A percentile compares a stretch with the other conserved stretches of the same genome.
phyloP scores from a whole-genome alignment of 1,139 yeast species.

The Saccharomycopsis hybrid region DNA sequence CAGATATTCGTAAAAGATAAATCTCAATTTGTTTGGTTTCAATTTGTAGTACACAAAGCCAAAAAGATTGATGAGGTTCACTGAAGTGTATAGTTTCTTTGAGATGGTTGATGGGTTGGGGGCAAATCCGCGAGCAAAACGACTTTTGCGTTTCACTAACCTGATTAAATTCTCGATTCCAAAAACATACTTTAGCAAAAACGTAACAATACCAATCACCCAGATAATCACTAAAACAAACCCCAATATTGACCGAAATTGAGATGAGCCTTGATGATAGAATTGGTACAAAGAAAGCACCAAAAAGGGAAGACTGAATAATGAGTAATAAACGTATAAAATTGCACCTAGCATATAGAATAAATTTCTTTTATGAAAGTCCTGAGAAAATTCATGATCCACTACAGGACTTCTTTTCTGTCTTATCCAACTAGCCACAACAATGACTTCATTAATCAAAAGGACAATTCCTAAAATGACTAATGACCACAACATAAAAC shows the following conservation, averaged over 20 bases:
- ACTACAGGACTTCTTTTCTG: slow-evolving; percentile 15
- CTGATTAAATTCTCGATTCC: too few species aligned
- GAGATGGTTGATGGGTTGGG: background rate
- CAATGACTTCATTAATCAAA: slow-evolving; percentile 9
- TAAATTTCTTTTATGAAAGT: slow-evolving; percentile 25
- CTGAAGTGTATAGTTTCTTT: slow-evolving; percentile 40
- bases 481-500: slow-evolving; percentile 36
- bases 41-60: slow-evolving; percentile 39
- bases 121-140: background rate
- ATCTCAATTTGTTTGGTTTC: slow-evolving; percentile 38
- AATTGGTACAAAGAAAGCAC: slow-evolving; percentile 38
- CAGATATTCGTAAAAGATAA: slow-evolving; percentile 33
- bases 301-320: slow-evolving; percentile 43
- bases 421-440: slow-evolving; percentile 20
- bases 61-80: slow-evolving; percentile 43
- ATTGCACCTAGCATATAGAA: slow-evolving; percentile 23
- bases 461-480: slow-evolving; percentile 18
- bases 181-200: slow-evolving; percentile 28
- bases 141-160: too few species aligned
- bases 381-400: slow-evolving; percentile 9
- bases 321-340: slow-evolving; percentile 31
- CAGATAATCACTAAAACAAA: slow-evolving; percentile 32
- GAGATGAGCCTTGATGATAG: slow-evolving; percentile 7
- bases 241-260: slow-evolving; percentile 27
- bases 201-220: slow-evolving; percentile 27